Evolutionary conservation across 2,329 filamentous ascomycete species (phyloP), one percentile per base, ranked within the genome.

Genomic region (Diplodia intermedia): DNA sequence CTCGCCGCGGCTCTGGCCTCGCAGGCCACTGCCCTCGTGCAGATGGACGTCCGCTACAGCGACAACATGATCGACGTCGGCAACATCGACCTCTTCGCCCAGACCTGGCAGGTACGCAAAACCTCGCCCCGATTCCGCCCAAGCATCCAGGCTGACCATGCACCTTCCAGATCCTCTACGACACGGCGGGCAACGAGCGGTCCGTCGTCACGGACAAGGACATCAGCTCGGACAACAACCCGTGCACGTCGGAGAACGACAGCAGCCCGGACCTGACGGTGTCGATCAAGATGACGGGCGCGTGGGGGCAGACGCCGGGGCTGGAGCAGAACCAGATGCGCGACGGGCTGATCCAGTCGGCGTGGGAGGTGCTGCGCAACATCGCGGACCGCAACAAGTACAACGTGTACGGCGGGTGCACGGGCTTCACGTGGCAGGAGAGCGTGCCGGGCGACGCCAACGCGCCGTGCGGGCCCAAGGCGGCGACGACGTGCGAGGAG

Each of bases 301-400:
- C 57, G 43, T 62, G 57, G 57, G 57, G 57, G 29, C 57, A 62
- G 43, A 62, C 57, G 3, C 40, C 40, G 8, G 57, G 57, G 4
- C 57, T 62, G 8, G n/a, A 62, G 43, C 14, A 20, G 8, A 62
- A 62, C 43, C 57, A 62, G 57, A 62, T 62, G 57, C 57, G 57
- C 40, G 57, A 62, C 57, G 57, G 20, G 8, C 57, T 62, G 43
- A 26, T 62, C 15, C 57, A 62, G 57, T 50, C 40, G 9, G 5
- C 50, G 57, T 62, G 57, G 57, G 40, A 62, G 43, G 57, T 62
- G 15, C 57, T 62, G 1, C 36, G 36, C 40, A 50, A 36, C 57
- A 11, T 62, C 26, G 43, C 40, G 23, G 43, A 62, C 57, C 23
- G 26, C 23, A 33, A 62, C 40, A 31, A 49, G 40, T 62, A 62